Evolutionary conservation across 176 grass and related monocot species (phyloP).

Genomic region (Bromus sterilis): DNA sequence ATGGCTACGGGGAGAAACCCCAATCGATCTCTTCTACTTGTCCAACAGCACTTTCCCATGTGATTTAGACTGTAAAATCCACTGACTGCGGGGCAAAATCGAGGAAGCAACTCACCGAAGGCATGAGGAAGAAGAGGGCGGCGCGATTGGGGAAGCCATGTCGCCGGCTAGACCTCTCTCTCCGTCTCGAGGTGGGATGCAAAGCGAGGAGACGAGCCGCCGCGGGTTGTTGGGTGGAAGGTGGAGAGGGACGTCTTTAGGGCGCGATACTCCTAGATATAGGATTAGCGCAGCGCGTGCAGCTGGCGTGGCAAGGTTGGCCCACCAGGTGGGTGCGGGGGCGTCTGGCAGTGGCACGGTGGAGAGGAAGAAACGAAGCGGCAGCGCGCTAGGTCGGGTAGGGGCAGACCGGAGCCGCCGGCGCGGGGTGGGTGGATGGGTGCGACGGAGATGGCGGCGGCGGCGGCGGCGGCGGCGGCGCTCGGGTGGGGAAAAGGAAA

Average conservation of each 20-base stretch:
- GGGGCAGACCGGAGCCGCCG: too few species aligned
- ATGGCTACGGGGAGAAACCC: neutral
- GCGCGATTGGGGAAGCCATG: conserved; percentile 15
- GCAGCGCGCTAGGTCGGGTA: too few species aligned
- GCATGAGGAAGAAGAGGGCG: conserved; percentile 6
- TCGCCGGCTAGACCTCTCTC: neutral
- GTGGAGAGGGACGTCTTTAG: neutral
- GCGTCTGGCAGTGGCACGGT: too few species aligned
- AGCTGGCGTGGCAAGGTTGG: neutral
- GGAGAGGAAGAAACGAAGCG: too few species aligned
- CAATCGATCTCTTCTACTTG: neutral
- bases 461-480: too few species aligned
- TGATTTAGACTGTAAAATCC: neutral
- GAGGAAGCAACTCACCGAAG: neutral
- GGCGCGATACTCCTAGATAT: neutral
- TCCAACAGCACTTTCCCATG: neutral
- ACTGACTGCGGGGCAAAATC: neutral
- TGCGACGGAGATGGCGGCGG: too few species aligned
- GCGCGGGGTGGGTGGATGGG: too few species aligned
- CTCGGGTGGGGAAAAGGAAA: neutral
- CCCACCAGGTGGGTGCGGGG: too few species aligned
- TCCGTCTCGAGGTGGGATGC: neutral
- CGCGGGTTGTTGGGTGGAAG: neutral
- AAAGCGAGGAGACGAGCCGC: neutral
- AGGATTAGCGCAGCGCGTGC: neutral